Percentiles rank a stretch among this genome's conserved stretches.
These are phyloP conservation scores for Fusarium coicis DNA, from an alignment of 2,329 filamentous ascomycete species.

Conservation along the genomic window DNA sequence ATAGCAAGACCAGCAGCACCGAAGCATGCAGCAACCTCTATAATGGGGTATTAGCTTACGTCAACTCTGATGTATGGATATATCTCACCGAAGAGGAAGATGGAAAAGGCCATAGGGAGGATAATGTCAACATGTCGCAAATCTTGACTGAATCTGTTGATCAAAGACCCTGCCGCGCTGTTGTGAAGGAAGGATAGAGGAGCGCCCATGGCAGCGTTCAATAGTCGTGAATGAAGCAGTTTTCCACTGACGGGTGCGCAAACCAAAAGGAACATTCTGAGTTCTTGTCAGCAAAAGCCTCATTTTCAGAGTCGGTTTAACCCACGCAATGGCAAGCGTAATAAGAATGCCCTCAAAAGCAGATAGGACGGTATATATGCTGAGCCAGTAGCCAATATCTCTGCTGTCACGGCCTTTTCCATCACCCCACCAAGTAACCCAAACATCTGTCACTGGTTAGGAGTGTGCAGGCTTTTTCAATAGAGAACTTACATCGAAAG, in stretches of 20 bases:
- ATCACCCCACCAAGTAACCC: constrained; percentile 49
- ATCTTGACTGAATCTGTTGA: constrained; percentile 56
- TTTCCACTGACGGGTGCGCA: constrained; percentile 42
- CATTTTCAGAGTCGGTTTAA: rapidly evolving
- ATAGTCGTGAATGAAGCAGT: constrained; percentile 38
- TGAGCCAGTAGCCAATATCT: constrained; percentile 47
- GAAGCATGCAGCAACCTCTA: constrained; percentile 50
- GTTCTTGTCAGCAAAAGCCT: constrained; percentile 2
- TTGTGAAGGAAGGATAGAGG: constrained; percentile 45
- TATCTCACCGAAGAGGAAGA: constrained; percentile 44
- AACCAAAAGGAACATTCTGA: constrained; percentile 42
- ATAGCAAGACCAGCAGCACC: constrained; percentile 57
- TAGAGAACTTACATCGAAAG: constrained; percentile 40
- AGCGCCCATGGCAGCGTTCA: constrained; percentile 43
- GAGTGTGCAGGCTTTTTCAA: background rate
- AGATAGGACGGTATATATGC: constrained; percentile 42
- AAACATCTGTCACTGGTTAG: constrained; percentile 36
- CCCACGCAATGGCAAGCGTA: constrained; percentile 44
- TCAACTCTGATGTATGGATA: background rate
- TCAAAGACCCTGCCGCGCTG: constrained; percentile 42
- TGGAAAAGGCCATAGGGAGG: constrained; percentile 45
- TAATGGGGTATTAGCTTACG: background rate
- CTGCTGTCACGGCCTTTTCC: constrained; percentile 39
- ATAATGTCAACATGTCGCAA: constrained; percentile 54
- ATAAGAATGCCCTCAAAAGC: constrained; percentile 39